A percentile compares a stretch with the other conserved stretches of the same genome.
phyloP scores from a whole-genome alignment of 495 filamentous ascomycete species.

The Ramalina peruviana region DNA sequence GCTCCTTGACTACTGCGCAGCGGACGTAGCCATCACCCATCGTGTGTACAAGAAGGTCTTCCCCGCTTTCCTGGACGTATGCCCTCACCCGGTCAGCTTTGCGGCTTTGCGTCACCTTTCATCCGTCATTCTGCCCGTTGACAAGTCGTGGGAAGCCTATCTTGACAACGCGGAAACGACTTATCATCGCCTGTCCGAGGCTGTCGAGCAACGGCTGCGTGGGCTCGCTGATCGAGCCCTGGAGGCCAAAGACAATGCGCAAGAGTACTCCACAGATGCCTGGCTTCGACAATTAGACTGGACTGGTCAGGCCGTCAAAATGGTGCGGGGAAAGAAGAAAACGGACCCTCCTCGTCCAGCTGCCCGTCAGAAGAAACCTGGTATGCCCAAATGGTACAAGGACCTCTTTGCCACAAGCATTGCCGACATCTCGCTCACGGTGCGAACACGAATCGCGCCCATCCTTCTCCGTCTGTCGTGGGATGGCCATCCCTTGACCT shows the following conservation, averaged over 20 bases:
- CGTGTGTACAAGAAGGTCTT: conserved; percentile 86
- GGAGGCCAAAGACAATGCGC: conserved; percentile 50
- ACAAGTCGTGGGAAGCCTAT: conserved; percentile 77
- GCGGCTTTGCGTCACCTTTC: conserved; percentile 84
- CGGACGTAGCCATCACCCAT: conserved; percentile 86
- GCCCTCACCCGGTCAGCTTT: conserved; percentile 95
- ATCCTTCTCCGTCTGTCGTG: conserved; percentile 73
- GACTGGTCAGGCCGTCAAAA: conserved; percentile 80
- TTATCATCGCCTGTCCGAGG: conserved; percentile 62
- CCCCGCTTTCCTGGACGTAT: conserved; percentile 70
- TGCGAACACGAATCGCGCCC: conserved; percentile 78
- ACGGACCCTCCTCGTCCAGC: conserved; percentile 61
- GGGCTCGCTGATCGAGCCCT: conserved; percentile 63
- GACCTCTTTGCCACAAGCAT: conserved; percentile 59
- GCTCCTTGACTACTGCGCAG: conserved; percentile 87
- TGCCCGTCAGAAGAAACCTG: conserved; percentile 78
- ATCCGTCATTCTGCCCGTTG: conserved; percentile 80
- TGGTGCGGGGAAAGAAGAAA: conserved; percentile 84
- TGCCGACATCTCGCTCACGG: conserved; percentile 57
- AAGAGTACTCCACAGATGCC: conserved; percentile 59
- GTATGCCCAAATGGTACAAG: conserved; percentile 94
- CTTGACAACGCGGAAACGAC: conserved; percentile 68
- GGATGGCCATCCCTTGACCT: conserved; percentile 80
- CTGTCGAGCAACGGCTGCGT: conserved; percentile 57
- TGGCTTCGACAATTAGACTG: conserved; percentile 94